Evolutionary conservation across 495 filamentous ascomycete genomes (phyloP).

Genomic region (Echria macrotheca): DNA sequence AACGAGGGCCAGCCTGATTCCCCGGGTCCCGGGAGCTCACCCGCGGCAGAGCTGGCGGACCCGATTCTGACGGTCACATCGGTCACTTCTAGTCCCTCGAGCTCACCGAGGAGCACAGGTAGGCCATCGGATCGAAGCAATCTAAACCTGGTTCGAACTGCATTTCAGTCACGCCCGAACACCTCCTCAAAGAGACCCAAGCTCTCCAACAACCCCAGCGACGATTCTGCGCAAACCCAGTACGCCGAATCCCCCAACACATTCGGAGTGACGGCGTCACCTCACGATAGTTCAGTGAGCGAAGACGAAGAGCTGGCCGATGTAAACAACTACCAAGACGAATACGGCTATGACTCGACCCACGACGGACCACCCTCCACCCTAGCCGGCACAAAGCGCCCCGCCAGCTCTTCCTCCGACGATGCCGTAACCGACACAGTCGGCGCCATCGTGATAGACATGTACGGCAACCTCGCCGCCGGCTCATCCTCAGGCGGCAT

Average conservation of each 20-base stretch:
- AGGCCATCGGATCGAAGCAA: slow-evolving; percentile 7
- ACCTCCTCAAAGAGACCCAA: slow-evolving; percentile 11
- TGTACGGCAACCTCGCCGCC: slow-evolving; percentile 80
- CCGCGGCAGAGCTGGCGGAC: slow-evolving; percentile 11
- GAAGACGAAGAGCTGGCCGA: slow-evolving; percentile 8
- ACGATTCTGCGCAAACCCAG: slow-evolving; percentile 6
- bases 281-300: slow-evolving; percentile 22
- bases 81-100: slow-evolving; percentile 7
- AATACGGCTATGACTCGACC: neutral
- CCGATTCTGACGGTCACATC: slow-evolving; percentile 6
- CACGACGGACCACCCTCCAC: neutral
- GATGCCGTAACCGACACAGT: slow-evolving; percentile 82
- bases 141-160: slow-evolving; percentile 8
- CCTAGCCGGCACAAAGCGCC: slow-evolving; percentile 3
- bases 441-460: slow-evolving; percentile 88
- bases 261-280: slow-evolving; percentile 6
- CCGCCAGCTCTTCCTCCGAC: neutral
- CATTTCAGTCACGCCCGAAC: slow-evolving; percentile 16
- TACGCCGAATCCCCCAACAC: neutral
- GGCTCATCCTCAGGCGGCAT: slow-evolving; percentile 99
- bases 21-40: slow-evolving; percentile 21
- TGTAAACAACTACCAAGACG: neutral
- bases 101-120: neutral
- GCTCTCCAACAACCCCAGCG: slow-evolving; percentile 14
- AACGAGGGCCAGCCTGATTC: slow-evolving; percentile 57